phyloP scores from a whole-genome alignment of 345 rosid species.

The Eutrema heterophyllum region DNA sequence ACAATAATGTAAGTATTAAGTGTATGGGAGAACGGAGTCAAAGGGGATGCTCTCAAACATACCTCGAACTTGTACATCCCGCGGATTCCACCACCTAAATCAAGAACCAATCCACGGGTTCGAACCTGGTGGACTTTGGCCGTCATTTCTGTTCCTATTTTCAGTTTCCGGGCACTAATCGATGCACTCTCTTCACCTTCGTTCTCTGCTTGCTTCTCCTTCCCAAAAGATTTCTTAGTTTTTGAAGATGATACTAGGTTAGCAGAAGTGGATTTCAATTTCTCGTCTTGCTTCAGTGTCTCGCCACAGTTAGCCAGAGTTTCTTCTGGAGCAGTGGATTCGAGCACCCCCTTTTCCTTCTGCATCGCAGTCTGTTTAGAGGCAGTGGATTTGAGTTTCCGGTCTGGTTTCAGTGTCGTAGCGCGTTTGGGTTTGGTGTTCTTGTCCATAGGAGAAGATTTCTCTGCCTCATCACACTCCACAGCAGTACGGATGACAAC shows the following conservation, averaged over 20 bases:
- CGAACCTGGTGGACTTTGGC: slow-evolving; percentile 71
- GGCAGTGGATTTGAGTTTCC: slow-evolving; percentile 21
- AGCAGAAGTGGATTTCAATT: slow-evolving; percentile 23
- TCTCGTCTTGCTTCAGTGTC: slow-evolving; percentile 24
- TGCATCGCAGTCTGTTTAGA: slow-evolving; percentile 26
- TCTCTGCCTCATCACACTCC: slow-evolving; percentile 85
- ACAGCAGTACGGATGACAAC: slow-evolving; percentile 74
- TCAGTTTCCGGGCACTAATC: slow-evolving; percentile 43
- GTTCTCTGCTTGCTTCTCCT: slow-evolving; percentile 17
- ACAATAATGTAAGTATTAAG: neutral
- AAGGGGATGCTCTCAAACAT: slow-evolving; percentile 1
- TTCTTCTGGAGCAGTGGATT: neutral
- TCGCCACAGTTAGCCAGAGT: neutral
- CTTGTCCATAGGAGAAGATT: slow-evolving; percentile 33
- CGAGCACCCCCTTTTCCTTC: slow-evolving; percentile 2
- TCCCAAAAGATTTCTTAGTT: slow-evolving; percentile 16
- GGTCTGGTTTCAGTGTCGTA: neutral
- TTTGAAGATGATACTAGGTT: slow-evolving; percentile 13
- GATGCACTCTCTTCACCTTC: slow-evolving; percentile 23
- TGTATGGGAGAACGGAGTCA: neutral
- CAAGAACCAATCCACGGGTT: slow-evolving; percentile 76
- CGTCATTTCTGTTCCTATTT: slow-evolving; percentile 56
- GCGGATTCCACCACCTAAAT: slow-evolving; percentile 82
- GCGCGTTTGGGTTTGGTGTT: slow-evolving; percentile 22
- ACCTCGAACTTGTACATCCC: slow-evolving; percentile 92